Percentiles rank a stretch among this genome's conserved stretches.
These are phyloP conservation scores for Fusarium protoensiforme DNA, from an alignment of 2,329 filamentous ascomycete genomes.

Conservation along the genomic window DNA sequence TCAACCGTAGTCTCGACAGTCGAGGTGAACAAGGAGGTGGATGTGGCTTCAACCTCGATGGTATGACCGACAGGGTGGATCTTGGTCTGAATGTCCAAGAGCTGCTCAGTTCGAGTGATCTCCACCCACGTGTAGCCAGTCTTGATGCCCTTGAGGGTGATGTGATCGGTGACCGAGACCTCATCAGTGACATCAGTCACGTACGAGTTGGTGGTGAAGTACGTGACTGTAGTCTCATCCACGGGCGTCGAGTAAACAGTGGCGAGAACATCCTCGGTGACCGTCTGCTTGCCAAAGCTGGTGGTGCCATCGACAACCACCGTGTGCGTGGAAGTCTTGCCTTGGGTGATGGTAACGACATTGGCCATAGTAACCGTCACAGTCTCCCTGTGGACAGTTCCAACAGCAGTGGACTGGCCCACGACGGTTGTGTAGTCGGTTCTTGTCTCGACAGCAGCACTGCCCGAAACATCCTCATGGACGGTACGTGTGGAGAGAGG, in stretches of 20 bases:
- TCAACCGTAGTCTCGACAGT: slow-evolving; percentile 12
- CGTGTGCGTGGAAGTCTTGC: slow-evolving; percentile 5
- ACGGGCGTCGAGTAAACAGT: slow-evolving; percentile 7
- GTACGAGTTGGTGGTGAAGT: slow-evolving; percentile 1
- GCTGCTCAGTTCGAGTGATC: background rate
- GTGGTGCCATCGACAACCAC: background rate
- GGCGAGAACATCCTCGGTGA: slow-evolving; percentile 9
- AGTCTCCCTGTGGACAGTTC: slow-evolving; percentile 4
- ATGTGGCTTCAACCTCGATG: background rate
- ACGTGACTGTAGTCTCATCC: background rate
- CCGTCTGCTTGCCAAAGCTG: background rate
- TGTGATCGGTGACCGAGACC: background rate
- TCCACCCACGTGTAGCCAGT: slow-evolving; percentile 7
- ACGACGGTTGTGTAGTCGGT: background rate
- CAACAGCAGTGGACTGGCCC: background rate
- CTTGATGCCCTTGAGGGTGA: slow-evolving; percentile 1
- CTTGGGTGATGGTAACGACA: background rate
- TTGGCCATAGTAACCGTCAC: slow-evolving; percentile 4
- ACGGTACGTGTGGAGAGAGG: slow-evolving; percentile 15
- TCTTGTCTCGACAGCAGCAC: background rate
- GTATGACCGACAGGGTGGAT: background rate
- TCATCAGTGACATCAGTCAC: slow-evolving; percentile 1
- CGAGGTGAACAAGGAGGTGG: slow-evolving; percentile 3
- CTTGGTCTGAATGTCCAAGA: slow-evolving; percentile 6
- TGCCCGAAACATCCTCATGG: background rate